A percentile compares a stretch with the other conserved stretches of the same genome.
These are phyloP conservation scores for Magnusiomyces magnusii DNA, from an alignment of 1,139 yeast species.

Conservation along the genomic window DNA sequence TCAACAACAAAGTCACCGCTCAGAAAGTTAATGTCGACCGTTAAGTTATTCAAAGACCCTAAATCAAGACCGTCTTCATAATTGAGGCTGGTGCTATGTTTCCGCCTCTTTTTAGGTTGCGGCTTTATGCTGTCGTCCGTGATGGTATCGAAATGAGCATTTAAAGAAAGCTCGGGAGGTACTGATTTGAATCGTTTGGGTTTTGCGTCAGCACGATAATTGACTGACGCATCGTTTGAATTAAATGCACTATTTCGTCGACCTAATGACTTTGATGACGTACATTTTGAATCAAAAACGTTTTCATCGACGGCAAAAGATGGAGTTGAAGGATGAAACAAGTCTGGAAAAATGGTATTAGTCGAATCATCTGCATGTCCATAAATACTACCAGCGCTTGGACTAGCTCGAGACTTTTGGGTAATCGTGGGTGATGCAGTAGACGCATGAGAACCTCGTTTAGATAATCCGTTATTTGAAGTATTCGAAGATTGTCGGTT, in stretches of 20 bases:
- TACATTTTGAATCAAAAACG: background rate
- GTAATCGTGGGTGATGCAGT: too few relatives aligned
- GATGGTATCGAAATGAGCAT: background rate
- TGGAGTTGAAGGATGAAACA: background rate
- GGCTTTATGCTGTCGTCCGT: background rate
- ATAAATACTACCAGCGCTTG: background rate
- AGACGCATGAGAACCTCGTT: background rate
- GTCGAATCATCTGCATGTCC: background rate
- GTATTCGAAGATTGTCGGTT: background rate
- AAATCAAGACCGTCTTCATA: background rate
- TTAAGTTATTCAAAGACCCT: background rate
- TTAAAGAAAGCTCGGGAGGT: background rate
- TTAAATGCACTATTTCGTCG: background rate
- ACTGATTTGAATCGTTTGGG: background rate
- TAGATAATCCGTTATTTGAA: background rate
- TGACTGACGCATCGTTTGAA: background rate
- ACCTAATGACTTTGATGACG: background rate
- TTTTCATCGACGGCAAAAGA: background rate
- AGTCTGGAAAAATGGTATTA: background rate
- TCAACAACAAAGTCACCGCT: constrained; percentile 29
- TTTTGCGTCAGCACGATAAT: background rate
- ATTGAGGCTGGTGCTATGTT: background rate
- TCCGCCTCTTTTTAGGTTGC: background rate
- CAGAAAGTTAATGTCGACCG: constrained; percentile 7
- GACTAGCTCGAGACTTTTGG: background rate